A percentile compares a stretch with the other conserved stretches of the same genome.
These are phyloP conservation scores for Neolentinus lepideus DNA, from an alignment of 1,284 basidiomycete species.

Conservation along the genomic window DNA sequence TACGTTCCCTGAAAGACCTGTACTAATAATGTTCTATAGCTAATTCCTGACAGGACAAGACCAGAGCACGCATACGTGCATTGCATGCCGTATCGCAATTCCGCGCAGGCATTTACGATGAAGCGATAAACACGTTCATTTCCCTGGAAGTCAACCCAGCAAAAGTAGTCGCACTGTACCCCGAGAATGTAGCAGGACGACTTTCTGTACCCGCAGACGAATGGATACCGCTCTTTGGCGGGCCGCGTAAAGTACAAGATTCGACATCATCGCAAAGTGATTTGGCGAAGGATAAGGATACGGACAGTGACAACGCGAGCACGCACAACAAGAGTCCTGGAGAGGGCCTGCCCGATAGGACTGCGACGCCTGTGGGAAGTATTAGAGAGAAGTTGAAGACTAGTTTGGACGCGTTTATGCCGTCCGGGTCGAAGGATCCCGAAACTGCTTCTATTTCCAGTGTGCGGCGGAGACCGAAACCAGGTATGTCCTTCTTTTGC, in stretches of 20 bases:
- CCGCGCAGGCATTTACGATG: slow-evolving; percentile 57
- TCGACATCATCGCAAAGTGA: slow-evolving; percentile 14
- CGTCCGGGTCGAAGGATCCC: slow-evolving; percentile 44
- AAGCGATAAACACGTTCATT: slow-evolving; percentile 84
- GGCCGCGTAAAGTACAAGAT: slow-evolving; percentile 31
- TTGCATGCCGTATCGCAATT: slow-evolving; percentile 79
- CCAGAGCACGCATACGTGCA: slow-evolving; percentile 52
- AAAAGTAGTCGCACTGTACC: slow-evolving; percentile 88
- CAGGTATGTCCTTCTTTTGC: slow-evolving; percentile 4
- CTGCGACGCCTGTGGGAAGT: slow-evolving; percentile 36
- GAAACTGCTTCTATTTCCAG: slow-evolving; percentile 48
- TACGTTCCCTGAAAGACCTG: slow-evolving; percentile 18
- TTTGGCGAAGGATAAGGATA: slow-evolving; percentile 9
- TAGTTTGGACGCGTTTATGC: slow-evolving; percentile 44
- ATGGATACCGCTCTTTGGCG: slow-evolving; percentile 90
- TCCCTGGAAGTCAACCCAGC: slow-evolving; percentile 89
- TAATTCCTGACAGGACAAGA: slow-evolving; percentile 33
- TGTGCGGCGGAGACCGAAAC: slow-evolving; percentile 10
- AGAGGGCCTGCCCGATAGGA: slow-evolving; percentile 19
- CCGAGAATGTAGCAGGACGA: slow-evolving; percentile 74
- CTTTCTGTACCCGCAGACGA: slow-evolving; percentile 59
- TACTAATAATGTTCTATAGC: not conserved
- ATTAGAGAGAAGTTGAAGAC: slow-evolving; percentile 44
- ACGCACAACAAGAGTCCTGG: slow-evolving; percentile 9
- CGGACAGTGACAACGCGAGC: not conserved